These are phyloP conservation scores for Colletotrichum lupini DNA, from an alignment of 2,329 filamentous ascomycete genomes.

Conservation along the genomic window DNA sequence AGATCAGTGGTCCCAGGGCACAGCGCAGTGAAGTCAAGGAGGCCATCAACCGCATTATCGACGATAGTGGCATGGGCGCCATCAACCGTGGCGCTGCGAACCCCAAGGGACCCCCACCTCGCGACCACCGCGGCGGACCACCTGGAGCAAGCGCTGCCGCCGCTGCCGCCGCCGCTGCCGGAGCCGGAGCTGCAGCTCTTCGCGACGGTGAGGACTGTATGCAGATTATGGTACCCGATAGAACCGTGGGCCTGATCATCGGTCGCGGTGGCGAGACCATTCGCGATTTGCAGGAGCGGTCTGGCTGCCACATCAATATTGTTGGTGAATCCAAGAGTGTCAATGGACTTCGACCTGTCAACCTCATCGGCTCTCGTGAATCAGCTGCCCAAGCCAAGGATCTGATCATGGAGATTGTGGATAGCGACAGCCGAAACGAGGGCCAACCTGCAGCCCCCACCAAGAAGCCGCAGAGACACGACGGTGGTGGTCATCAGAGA, in stretches of 20 bases:
- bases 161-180: not conserved
- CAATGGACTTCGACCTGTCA: slow-evolving; percentile 89
- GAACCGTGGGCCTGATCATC: slow-evolving; percentile 92
- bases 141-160: slow-evolving; percentile 48
- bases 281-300: slow-evolving; percentile 89
- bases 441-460: slow-evolving; percentile 43
- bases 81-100: slow-evolving; percentile 55
- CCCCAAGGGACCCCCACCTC: slow-evolving; percentile 47
- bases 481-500: slow-evolving; percentile 44
- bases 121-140: slow-evolving; percentile 45
- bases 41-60: slow-evolving; percentile 88
- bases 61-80: slow-evolving; percentile 74
- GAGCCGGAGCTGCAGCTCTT: slow-evolving; percentile 56
- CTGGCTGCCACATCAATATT: slow-evolving; percentile 96
- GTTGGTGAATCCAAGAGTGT: slow-evolving; percentile 93
- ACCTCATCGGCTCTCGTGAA: slow-evolving; percentile 83
- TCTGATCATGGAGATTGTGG: slow-evolving; percentile 92
- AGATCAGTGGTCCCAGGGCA: slow-evolving; percentile 80
- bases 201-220: slow-evolving; percentile 86
- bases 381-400: slow-evolving; percentile 85
- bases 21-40: slow-evolving; percentile 82
- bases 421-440: slow-evolving; percentile 81
- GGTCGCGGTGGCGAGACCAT: slow-evolving; percentile 95
- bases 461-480: slow-evolving; percentile 46
- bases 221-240: slow-evolving; percentile 95